Conservation (phyloP, 1,284 basidiomycete species). For the Ganoderma meredithae region DNA sequence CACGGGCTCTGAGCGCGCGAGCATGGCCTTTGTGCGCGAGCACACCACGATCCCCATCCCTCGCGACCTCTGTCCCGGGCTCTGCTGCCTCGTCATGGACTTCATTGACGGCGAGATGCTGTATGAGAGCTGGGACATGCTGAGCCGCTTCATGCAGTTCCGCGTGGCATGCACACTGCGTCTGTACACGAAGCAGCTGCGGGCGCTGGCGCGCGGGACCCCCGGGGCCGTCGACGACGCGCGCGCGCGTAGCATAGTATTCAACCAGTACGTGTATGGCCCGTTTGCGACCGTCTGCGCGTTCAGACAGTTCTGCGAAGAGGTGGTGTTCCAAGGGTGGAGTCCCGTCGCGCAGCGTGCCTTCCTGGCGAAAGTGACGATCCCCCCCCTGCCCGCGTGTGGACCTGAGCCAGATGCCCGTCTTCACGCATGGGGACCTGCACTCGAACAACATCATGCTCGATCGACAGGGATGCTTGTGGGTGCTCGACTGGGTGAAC, state of each 20-base stretch:
- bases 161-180: slow-evolving; percentile 39
- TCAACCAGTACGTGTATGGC: slow-evolving; percentile 14
- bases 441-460: slow-evolving; percentile 32
- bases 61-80: slow-evolving; percentile 12
- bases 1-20: slow-evolving; percentile 34
- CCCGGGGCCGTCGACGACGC: slow-evolving; percentile 3
- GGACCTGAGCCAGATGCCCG: slow-evolving; percentile 17
- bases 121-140: slow-evolving; percentile 34
- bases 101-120: slow-evolving; percentile 36
- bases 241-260: slow-evolving; percentile 28
- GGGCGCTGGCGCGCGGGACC: no score
- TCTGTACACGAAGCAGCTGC: slow-evolving; percentile 36
- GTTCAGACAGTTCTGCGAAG: slow-evolving; percentile 26
- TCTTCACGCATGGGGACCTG: slow-evolving; percentile 35
- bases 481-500: slow-evolving; percentile 35
- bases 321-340: slow-evolving; percentile 15
- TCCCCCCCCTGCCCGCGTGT: background rate
- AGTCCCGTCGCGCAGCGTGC: background rate
- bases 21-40: slow-evolving; percentile 33
- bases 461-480: slow-evolving; percentile 30
- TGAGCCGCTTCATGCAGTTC: slow-evolving; percentile 31
- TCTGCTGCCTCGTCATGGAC: slow-evolving; percentile 33
- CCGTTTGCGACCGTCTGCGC: slow-evolving; percentile 14
- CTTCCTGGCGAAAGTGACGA: background rate
- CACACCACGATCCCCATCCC: slow-evolving; percentile 39